Conservation (phyloP, 2,329 filamentous ascomycete species). For the Fonsecaea multimorphosa region DNA sequence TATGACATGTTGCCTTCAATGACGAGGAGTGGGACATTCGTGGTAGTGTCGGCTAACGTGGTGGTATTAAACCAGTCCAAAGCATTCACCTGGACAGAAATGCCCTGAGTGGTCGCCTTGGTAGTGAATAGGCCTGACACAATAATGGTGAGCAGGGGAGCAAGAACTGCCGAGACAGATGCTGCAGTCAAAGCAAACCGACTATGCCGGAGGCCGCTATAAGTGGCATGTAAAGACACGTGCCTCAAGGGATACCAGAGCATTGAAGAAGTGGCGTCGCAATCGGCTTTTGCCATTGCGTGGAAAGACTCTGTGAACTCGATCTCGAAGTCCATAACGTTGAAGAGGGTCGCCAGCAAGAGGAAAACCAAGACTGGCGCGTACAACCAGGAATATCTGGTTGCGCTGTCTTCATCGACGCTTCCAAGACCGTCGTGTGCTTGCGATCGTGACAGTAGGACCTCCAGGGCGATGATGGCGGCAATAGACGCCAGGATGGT, state of each 20-base stretch:
- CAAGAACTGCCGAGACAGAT: conserved; percentile 38
- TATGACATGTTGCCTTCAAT: conserved; percentile 37
- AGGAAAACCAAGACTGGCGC: conserved; percentile 38
- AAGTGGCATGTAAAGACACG: conserved; percentile 27
- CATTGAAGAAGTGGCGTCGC: conserved; percentile 26
- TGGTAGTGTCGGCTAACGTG: background rate
- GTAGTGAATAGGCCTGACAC: conserved; percentile 41
- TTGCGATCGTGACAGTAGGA: conserved; percentile 28
- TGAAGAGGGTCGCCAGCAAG: conserved; percentile 34
- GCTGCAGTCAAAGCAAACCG: conserved; percentile 33
- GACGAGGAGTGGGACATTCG: conserved; percentile 25
- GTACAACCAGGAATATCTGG: conserved; percentile 38
- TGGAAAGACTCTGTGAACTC: conserved; percentile 31
- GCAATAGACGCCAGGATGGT: conserved; percentile 28
- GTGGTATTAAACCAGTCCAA: conserved; percentile 38
- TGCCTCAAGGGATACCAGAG: conserved; percentile 33
- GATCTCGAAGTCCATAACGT: conserved; percentile 35
- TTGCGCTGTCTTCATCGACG: conserved; percentile 23
- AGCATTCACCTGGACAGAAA: conserved; percentile 35
- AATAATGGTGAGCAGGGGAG: conserved; percentile 39
- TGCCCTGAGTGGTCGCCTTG: conserved; percentile 30
- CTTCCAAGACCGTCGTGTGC: conserved; percentile 27
- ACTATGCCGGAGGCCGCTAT: conserved; percentile 28
- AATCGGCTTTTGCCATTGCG: conserved; percentile 28
- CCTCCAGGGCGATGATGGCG: conserved; percentile 29